Conservation (phyloP, 179 eudicot genomes). For the Beta corolliflora region DNA sequence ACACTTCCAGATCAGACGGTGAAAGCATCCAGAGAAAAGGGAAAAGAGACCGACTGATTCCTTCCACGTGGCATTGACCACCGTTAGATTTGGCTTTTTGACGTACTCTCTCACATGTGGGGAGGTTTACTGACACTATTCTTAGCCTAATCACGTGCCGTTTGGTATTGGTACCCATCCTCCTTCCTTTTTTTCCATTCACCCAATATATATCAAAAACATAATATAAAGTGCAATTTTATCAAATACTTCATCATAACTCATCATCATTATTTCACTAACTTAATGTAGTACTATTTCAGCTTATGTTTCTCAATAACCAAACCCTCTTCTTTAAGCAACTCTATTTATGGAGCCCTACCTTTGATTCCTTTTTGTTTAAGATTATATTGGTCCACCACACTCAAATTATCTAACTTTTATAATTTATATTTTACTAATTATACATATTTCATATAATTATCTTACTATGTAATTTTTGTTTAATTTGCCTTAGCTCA, state of each 20-base stretch:
- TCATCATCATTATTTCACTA: neutral
- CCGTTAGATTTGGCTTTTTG: constrained; percentile 36
- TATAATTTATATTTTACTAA: too few relatives aligned
- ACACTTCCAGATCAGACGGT: constrained; percentile 20
- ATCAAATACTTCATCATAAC: neutral
- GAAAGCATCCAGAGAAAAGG: constrained; percentile 13
- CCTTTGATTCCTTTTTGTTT: constrained; percentile 31
- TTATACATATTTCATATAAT: too few relatives aligned
- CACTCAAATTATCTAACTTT: neutral
- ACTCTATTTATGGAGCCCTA: neutral
- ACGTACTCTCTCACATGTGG: constrained; percentile 29
- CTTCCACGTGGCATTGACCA: constrained; percentile 57
- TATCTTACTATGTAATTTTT: too few relatives aligned
- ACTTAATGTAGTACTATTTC: neutral
- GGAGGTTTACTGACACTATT: constrained; percentile 39
- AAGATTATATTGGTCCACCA: constrained; percentile 25
- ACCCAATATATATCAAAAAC: neutral
- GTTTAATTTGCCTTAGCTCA: too few relatives aligned
- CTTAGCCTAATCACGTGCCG: constrained; percentile 54
- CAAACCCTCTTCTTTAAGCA: constrained; percentile 26
- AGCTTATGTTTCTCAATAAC: neutral
- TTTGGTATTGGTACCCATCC: constrained; percentile 18
- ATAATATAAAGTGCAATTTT: neutral
- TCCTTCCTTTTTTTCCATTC: neutral
- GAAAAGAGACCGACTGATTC: neutral